phyloP scores from a whole-genome alignment of 139 green algal species.

The Spirogloea muscicola region DNA sequence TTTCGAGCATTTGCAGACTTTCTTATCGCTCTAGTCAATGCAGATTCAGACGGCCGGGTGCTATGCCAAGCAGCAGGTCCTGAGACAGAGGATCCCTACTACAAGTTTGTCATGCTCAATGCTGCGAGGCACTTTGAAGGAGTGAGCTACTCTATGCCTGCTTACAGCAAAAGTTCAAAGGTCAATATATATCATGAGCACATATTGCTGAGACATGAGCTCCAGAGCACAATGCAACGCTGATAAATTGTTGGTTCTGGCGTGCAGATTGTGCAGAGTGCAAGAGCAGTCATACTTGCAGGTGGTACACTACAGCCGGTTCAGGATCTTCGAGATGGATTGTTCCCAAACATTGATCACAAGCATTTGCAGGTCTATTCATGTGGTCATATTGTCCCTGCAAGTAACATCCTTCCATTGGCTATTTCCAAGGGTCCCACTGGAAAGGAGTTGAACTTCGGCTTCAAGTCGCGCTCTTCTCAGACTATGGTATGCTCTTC shows the following conservation, averaged over 20 bases:
- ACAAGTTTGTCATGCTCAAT: slow-evolving; percentile 85
- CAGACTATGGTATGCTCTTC: slow-evolving; percentile 59
- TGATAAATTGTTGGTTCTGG: too few species aligned
- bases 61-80: slow-evolving; percentile 53
- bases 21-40: slow-evolving; percentile 70
- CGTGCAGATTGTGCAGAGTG: slow-evolving; percentile 19
- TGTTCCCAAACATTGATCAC: slow-evolving; percentile 58
- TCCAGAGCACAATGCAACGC: too few species aligned
- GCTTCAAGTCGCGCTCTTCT: slow-evolving; percentile 44
- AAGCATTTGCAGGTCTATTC: slow-evolving; percentile 59
- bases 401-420: slow-evolving; percentile 62
- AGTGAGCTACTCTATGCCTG: too few species aligned
- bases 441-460: slow-evolving; percentile 53
- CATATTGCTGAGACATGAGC: too few species aligned
- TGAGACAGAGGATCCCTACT: slow-evolving; percentile 37
- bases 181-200: too few species aligned
- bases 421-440: slow-evolving; percentile 61
- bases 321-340: slow-evolving; percentile 52
- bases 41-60: slow-evolving; percentile 78
- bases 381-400: slow-evolving; percentile 83
- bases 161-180: too few species aligned
- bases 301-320: slow-evolving; percentile 86
- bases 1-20: slow-evolving; percentile 73
- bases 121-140: slow-evolving; percentile 72
- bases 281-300: slow-evolving; percentile 78